A percentile compares a stretch with the other conserved stretches of the same genome.
These are phyloP conservation scores for Diaporthe australafricana DNA, from an alignment of 2,329 filamentous ascomycete species.

Conservation along the genomic window DNA sequence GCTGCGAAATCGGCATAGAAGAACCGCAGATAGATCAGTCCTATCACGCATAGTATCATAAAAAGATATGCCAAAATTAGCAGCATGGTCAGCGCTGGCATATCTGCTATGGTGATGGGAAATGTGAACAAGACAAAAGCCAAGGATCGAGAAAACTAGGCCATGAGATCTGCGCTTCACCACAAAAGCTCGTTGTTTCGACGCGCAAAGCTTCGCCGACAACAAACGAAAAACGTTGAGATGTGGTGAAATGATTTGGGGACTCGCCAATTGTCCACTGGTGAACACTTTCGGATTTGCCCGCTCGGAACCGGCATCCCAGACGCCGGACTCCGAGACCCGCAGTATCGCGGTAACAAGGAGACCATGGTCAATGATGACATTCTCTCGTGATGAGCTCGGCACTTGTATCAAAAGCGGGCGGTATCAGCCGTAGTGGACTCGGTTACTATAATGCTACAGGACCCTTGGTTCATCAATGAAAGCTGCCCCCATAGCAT, in stretches of 20 bases:
- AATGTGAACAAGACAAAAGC: neutral
- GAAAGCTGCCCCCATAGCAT: neutral
- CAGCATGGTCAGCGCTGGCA: neutral
- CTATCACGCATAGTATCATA: neutral
- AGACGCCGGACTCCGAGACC: conserved; percentile 4
- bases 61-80: neutral
- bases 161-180: neutral
- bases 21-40: conserved; percentile 4
- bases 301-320: neutral
- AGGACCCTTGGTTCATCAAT: neutral
- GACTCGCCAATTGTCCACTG: neutral
- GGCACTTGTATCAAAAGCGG: neutral
- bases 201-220: neutral
- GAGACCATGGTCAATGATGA: neutral
- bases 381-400: neutral
- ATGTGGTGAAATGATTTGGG: neutral
- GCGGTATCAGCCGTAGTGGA: neutral
- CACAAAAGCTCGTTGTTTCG: neutral
- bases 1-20: conserved; percentile 25
- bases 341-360: conserved; percentile 3
- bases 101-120: neutral
- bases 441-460: neutral
- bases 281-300: neutral
- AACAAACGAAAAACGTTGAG: neutral
- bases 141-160: neutral